Conservation (phyloP, 129 eudicot genomes). For the Chrysanthemum makinoi region DNA sequence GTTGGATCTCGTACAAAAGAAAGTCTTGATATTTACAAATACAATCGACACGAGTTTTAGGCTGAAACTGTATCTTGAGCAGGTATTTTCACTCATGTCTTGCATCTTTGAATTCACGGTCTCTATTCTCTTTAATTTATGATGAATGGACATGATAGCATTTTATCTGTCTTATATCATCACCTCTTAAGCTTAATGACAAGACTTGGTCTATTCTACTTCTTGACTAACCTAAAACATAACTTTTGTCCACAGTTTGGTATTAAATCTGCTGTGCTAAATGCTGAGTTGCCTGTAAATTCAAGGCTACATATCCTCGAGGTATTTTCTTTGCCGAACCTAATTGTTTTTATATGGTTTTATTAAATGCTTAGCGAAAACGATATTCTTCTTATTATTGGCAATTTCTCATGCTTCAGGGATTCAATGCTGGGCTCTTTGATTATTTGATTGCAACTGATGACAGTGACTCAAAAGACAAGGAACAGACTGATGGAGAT, state of each 20-base stretch:
- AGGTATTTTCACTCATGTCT: constrained; percentile 47
- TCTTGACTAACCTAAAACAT: background rate
- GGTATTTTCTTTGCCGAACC: constrained; percentile 37
- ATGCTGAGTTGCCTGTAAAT: constrained; percentile 94
- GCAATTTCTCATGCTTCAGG: constrained; percentile 35
- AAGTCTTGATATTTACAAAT: constrained; percentile 85
- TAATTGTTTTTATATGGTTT: background rate
- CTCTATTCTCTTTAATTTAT: background rate
- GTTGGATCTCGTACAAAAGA: constrained; percentile 87
- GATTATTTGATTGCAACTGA: constrained; percentile 92
- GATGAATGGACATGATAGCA: too few species aligned
- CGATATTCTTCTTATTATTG: too few species aligned
- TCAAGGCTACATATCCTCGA: constrained; percentile 95
- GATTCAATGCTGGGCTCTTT: constrained; percentile 95
- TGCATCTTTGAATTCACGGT: background rate
- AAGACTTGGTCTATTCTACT: background rate
- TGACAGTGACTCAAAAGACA: constrained; percentile 60
- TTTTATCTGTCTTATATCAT: too few species aligned
- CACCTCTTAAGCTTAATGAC: too few species aligned
- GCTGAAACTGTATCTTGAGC: constrained; percentile 79
- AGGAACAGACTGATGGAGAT: constrained; percentile 53
- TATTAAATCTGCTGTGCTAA: constrained; percentile 84
- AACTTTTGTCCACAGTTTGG: constrained; percentile 64
- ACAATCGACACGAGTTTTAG: constrained; percentile 82
- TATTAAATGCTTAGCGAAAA: too few species aligned